These are phyloP conservation scores for Geranium rotundifolium DNA, from an alignment of 345 rosid genomes.

Conservation along the genomic window DNA sequence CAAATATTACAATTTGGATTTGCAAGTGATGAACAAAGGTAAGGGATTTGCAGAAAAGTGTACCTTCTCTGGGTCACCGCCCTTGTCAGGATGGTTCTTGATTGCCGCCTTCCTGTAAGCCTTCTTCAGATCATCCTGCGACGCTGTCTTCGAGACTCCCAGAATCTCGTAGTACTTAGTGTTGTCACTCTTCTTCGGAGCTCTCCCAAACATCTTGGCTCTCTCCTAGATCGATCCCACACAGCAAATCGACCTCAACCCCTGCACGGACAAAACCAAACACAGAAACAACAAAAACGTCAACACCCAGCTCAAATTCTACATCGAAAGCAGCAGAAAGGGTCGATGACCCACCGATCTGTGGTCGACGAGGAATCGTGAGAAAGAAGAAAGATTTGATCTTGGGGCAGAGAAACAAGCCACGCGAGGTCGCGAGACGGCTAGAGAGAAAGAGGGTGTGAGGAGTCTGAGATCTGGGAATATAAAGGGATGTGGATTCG, in stretches of 20 bases:
- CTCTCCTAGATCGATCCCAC: neutral
- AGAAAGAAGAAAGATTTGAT: neutral
- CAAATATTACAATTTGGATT: neutral
- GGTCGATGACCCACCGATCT: neutral
- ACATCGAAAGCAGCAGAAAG: neutral
- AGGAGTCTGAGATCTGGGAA: neutral
- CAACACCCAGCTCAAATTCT: neutral
- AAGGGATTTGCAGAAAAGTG: neutral
- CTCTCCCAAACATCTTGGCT: constrained; percentile 38
- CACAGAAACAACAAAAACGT: too few species aligned
- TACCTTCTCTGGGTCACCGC: constrained; percentile 47
- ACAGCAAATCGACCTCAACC: neutral
- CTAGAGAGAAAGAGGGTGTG: neutral
- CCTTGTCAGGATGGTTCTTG: constrained; percentile 51
- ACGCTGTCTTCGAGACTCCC: constrained; percentile 34
- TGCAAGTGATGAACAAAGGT: neutral
- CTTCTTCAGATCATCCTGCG: constrained; percentile 43
- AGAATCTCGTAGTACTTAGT: constrained; percentile 38
- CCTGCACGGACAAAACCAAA: neutral
- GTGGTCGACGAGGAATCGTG: neutral
- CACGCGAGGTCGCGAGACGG: constrained; percentile 6
- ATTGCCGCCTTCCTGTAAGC: constrained; percentile 44
- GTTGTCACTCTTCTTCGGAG: constrained; percentile 43
- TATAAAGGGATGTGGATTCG: constrained; percentile 5
- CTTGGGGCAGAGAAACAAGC: neutral